A percentile compares a stretch with the other conserved stretches of the same genome.
Evolutionary conservation across 2,329 filamentous ascomycete species (phyloP).

Genomic region (Fusarium drepaniforme): DNA sequence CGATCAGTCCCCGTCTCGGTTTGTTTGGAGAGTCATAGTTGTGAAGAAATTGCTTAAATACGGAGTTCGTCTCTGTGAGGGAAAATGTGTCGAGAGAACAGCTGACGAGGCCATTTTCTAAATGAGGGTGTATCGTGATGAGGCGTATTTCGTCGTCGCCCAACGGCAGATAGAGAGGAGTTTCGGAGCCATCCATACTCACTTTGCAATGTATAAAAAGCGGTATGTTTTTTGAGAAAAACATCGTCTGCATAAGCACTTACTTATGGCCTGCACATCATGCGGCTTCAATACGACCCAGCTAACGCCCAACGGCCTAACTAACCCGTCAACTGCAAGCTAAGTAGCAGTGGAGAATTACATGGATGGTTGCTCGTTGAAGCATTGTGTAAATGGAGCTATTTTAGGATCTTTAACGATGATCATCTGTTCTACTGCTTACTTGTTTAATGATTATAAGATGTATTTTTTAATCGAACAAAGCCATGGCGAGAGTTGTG

Average conservation of each 20-base stretch:
- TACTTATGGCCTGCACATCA: constrained; percentile 1
- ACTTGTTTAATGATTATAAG: neutral
- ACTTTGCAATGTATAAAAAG: neutral
- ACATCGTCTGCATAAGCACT: neutral
- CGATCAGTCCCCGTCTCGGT: constrained; percentile 10
- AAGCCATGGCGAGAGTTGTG: neutral
- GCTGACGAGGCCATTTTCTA: constrained; percentile 3
- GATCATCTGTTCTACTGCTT: neutral
- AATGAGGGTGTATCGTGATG: constrained; percentile 7
- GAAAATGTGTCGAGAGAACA: constrained; percentile 15
- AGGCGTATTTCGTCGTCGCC: constrained; percentile 13
- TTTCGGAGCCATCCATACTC: neutral
- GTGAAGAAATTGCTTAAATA: constrained; percentile 8
- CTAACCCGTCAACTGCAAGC: neutral
- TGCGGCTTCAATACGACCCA: neutral
- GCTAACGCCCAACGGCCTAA: constrained; percentile 4
- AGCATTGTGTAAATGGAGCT: neutral
- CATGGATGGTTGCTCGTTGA: neutral
- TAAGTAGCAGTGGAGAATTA: neutral
- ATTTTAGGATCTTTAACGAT: neutral
- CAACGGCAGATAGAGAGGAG: constrained; percentile 5
- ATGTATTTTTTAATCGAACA: neutral
- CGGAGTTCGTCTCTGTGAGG: constrained; percentile 4
- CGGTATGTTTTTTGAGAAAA: neutral
- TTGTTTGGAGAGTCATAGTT: constrained; percentile 4